A percentile compares a stretch with the other conserved stretches of the same genome.
Conservation (phyloP, 805 yeast genomes). For the Kuraishia hungarica region DNA sequence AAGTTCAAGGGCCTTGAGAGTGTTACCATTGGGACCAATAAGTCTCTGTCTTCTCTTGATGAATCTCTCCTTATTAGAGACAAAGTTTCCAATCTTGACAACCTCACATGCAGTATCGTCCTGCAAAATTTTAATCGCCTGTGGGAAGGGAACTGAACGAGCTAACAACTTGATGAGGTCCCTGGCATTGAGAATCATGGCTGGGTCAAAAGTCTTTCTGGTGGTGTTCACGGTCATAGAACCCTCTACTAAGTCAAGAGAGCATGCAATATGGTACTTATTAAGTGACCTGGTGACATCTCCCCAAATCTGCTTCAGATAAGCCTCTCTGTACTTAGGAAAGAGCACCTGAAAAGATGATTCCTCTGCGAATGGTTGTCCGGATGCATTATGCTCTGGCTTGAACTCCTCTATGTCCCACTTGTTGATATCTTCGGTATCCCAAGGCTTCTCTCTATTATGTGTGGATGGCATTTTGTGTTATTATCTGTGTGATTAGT, state of each 20-base stretch:
- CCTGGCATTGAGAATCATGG: slow-evolving; percentile 86
- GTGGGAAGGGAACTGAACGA: slow-evolving; percentile 94
- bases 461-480: slow-evolving; percentile 78
- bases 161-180: slow-evolving; percentile 90
- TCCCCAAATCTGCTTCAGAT: slow-evolving; percentile 84
- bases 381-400: slow-evolving; percentile 82
- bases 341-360: slow-evolving; percentile 90
- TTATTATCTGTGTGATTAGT: not conserved
- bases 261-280: slow-evolving; percentile 69
- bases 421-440: slow-evolving; percentile 87
- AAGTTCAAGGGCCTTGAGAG: slow-evolving; percentile 89
- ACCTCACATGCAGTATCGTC: slow-evolving; percentile 96
- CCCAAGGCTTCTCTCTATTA: slow-evolving; percentile 97
- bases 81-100: slow-evolving; percentile 86
- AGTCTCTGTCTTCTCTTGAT: slow-evolving; percentile 93
- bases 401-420: slow-evolving; percentile 87
- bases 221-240: slow-evolving; percentile 96
- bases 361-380: slow-evolving; percentile 90
- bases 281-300: slow-evolving; percentile 82
- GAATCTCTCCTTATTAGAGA: slow-evolving; percentile 86
- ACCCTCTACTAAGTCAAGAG: slow-evolving; percentile 87
- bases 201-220: slow-evolving; percentile 92
- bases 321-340: slow-evolving; percentile 93
- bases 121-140: slow-evolving; percentile 83
- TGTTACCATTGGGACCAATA: slow-evolving; percentile 95